Base-by-base conservation (phyloP, 306 rosid species). In the Vigna reflexopilosa region DNA sequence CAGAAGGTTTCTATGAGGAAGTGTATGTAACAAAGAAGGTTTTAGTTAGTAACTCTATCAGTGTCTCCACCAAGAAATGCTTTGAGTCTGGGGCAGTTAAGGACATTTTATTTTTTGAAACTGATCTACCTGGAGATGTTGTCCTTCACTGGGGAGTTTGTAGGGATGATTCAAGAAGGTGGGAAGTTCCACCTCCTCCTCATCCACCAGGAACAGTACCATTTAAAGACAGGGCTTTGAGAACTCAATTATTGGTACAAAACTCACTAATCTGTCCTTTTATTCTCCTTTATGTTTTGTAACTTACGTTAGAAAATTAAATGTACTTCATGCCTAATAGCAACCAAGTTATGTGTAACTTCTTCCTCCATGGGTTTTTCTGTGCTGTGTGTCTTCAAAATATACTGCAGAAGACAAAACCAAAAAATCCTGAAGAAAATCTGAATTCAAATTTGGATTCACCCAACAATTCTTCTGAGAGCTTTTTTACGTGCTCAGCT, bases 131-230 rank as follows among this genome's bases (percentile, higher is more conserved):
- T 68, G 93, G 90, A 75, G 85, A 85, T 79, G 77, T 86, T 70
- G 79, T 86, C 56, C 85, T 93, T 81, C 98, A 93, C 68, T 93
- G 98, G 98, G 96, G 96, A 70, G 97, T 87, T 67, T 90, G 96
- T 79, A 80, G 82, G 80, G 88, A 88, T 87, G 83, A 85, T 72
- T 50, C 90, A 40, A 86, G 83, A 81, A 88, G 20, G 75, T 93
- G 98, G 98, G 91, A 91, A 86, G 70, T 87, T 76, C 96, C 97
- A 65, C 83, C 84, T 47, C 61, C 82, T 38, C 91, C 95, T 45
- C 78, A 83, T 86, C 97, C 97, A 28, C 93, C 96, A 17, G 85
- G 84, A 61, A 93, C 98, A 22, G 75, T 44, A 6, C 17, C 49
- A 36, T 93, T 87, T 73, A 91, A 86, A 80, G 81, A 81, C 81